phyloP scores from a whole-genome alignment of 1,284 basidiomycete genomes.

The Malassezia sympodialis region DNA sequence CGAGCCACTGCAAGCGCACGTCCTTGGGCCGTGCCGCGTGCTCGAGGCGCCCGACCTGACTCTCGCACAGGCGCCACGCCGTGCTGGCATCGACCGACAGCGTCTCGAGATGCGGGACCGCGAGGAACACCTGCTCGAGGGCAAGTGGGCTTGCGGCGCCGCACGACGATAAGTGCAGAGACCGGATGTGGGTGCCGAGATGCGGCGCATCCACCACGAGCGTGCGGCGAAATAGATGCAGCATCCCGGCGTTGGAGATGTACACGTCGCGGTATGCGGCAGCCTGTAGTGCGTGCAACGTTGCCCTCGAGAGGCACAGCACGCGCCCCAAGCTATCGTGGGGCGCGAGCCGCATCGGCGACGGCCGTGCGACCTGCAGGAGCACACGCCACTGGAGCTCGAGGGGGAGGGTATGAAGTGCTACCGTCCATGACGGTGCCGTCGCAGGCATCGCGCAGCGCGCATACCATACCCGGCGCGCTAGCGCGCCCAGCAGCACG shows the following conservation, averaged over 20 bases:
- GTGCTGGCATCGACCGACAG: conserved; percentile 3
- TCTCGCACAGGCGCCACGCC: neutral
- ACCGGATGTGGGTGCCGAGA: neutral
- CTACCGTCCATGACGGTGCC: too few relatives aligned
- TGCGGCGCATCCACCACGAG: conserved; percentile 5
- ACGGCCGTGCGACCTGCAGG: neutral
- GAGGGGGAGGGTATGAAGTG: neutral
- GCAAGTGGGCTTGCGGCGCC: neutral
- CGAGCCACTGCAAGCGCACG: neutral
- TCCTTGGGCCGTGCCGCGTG: neutral
- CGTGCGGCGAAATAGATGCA: conserved; percentile 8
- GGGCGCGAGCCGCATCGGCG: neutral
- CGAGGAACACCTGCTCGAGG: conserved; percentile 11
- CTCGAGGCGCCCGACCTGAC: neutral
- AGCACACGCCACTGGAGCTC: conserved; percentile 9
- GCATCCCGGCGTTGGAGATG: neutral
- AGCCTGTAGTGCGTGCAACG: neutral
- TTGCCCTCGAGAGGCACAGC: neutral
- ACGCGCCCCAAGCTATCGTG: neutral
- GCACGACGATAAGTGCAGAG: neutral
- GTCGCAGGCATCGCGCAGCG: neutral
- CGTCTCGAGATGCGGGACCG: neutral
- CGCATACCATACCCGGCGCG: neutral
- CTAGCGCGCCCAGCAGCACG: neutral
- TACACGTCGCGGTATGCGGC: conserved; percentile 2